Conservation (phyloP, 192 early-diverging fungal genomes). For the Spinellus fusiger region DNA sequence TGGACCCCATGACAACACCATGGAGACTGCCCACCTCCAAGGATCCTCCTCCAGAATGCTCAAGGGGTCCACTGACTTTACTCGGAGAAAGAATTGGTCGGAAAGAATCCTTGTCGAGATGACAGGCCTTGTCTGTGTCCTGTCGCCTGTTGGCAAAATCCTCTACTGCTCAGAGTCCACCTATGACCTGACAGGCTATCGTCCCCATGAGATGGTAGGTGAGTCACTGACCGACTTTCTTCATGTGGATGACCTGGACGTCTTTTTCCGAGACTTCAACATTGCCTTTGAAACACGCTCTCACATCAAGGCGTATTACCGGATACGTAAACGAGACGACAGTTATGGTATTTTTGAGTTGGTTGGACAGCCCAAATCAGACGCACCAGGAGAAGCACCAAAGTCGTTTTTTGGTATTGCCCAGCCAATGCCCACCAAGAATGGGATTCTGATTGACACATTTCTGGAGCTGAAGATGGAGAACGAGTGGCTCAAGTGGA, state of each 20-base stretch:
- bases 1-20: neutral
- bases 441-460: conserved; percentile 34
- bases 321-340: conserved; percentile 40
- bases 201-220: conserved; percentile 40
- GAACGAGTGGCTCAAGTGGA: conserved; percentile 32
- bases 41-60: neutral
- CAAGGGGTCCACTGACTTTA: conserved; percentile 32
- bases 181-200: conserved; percentile 34
- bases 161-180: conserved; percentile 43
- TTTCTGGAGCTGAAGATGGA: conserved; percentile 43
- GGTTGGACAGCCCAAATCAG: conserved; percentile 33
- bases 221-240: conserved; percentile 40
- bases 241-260: conserved; percentile 42
- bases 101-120: conserved; percentile 40
- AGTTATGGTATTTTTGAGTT: conserved; percentile 36
- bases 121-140: conserved; percentile 40
- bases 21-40: neutral
- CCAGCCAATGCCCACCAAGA: conserved; percentile 35
- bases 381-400: conserved; percentile 12
- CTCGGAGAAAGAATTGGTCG: conserved; percentile 42
- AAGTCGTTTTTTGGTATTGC: conserved; percentile 41
- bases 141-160: conserved; percentile 38
- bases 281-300: conserved; percentile 27
- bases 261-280: conserved; percentile 39
- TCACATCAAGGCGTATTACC: conserved; percentile 35